Conservation (phyloP, 345 rosid genomes). For the Pseudoturritis turrita region DNA sequence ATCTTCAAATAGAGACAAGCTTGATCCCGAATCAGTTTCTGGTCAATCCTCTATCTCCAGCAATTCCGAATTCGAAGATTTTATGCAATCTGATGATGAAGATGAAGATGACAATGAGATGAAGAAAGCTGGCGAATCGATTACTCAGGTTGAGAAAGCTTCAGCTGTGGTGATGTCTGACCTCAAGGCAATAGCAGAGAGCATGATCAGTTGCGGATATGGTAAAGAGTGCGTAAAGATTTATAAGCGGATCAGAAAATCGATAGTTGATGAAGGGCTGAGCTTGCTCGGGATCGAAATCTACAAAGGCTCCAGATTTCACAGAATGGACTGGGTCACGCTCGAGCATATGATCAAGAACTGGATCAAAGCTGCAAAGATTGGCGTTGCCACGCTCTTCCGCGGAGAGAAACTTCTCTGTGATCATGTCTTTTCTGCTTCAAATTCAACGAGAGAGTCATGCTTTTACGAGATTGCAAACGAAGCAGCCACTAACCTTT, state of each 20-base stretch:
- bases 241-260: slow-evolving; percentile 55
- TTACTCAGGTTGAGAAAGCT: slow-evolving; percentile 36
- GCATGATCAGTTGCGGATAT: slow-evolving; percentile 73
- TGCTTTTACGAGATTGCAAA: slow-evolving; percentile 59
- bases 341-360: slow-evolving; percentile 52
- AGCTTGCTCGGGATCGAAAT: slow-evolving; percentile 53
- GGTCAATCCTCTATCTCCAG: slow-evolving; percentile 44
- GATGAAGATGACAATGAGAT: slow-evolving; percentile 32
- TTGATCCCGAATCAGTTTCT: slow-evolving; percentile 54
- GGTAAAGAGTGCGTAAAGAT: slow-evolving; percentile 62
- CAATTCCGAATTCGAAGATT: slow-evolving; percentile 29
- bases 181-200: slow-evolving; percentile 63
- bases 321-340: slow-evolving; percentile 49
- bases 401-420: slow-evolving; percentile 61
- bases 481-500: slow-evolving; percentile 61
- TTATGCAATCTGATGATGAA: slow-evolving; percentile 10
- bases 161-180: slow-evolving; percentile 48
- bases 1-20: slow-evolving; percentile 37
- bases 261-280: slow-evolving; percentile 61
- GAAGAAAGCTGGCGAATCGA: slow-evolving; percentile 34
- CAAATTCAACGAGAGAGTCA: slow-evolving; percentile 48
- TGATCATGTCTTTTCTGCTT: slow-evolving; percentile 61
- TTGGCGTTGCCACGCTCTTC: slow-evolving; percentile 56
- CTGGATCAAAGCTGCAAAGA: slow-evolving; percentile 61
- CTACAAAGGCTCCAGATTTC: slow-evolving; percentile 43